Conservation (phyloP, 768 basidiomycete genomes). For the Butyriboletus loyo region DNA sequence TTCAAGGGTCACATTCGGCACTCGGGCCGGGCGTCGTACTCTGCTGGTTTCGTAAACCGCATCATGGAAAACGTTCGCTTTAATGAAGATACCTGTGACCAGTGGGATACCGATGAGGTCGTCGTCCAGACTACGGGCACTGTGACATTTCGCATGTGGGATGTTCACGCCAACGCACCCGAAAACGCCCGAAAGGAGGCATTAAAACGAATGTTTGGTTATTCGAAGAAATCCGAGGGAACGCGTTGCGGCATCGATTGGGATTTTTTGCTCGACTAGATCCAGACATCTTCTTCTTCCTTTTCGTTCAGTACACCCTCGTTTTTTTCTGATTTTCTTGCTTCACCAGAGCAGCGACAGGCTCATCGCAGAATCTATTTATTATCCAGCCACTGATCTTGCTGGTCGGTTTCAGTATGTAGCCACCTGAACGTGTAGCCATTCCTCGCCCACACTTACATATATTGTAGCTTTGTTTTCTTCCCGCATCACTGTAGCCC, state of each 20-base stretch:
- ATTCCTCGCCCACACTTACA: slow-evolving; percentile 8
- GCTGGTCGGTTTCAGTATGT: slow-evolving; percentile 19
- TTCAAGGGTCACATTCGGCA: slow-evolving; percentile 67
- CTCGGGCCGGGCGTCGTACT: slow-evolving; percentile 52
- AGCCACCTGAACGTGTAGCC: slow-evolving; percentile 29
- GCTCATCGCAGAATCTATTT: slow-evolving; percentile 16
- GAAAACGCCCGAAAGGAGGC: slow-evolving; percentile 63
- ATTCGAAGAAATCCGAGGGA: slow-evolving; percentile 51
- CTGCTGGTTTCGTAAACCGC: slow-evolving; percentile 71
- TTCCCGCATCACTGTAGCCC: slow-evolving; percentile 20
- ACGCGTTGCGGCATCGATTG: slow-evolving; percentile 52
- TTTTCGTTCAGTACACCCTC: slow-evolving; percentile 16
- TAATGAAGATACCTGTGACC: slow-evolving; percentile 38
- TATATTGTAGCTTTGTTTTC: slow-evolving; percentile 21
- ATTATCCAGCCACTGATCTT: slow-evolving; percentile 8
- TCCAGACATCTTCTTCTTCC: not conserved
- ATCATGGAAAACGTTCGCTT: slow-evolving; percentile 53
- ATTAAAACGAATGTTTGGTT: slow-evolving; percentile 61
- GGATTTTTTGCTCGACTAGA: slow-evolving; percentile 73
- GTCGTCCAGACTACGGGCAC: slow-evolving; percentile 57
- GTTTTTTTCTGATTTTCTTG: not conserved
- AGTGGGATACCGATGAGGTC: slow-evolving; percentile 55
- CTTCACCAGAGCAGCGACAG: slow-evolving; percentile 10
- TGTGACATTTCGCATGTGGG: slow-evolving; percentile 78
- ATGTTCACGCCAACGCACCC: slow-evolving; percentile 60